Conservation (phyloP, 1,284 basidiomycete genomes). For the Malassezia psittaci region DNA sequence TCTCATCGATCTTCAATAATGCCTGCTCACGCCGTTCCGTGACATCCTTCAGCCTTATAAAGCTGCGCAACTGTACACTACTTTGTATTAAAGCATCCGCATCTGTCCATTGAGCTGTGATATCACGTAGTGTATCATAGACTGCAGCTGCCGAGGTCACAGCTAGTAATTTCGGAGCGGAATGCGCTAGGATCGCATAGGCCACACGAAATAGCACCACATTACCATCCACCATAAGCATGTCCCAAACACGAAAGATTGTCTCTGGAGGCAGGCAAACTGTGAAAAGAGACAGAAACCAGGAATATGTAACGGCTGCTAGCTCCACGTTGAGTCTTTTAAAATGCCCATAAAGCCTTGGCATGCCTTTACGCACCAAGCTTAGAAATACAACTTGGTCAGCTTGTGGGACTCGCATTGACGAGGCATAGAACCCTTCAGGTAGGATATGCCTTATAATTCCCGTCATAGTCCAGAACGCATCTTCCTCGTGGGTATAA, state of each 20-base stretch:
- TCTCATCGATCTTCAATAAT: neutral
- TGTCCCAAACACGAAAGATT: slow-evolving; percentile 56
- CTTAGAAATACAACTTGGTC: slow-evolving; percentile 84
- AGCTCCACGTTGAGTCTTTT: slow-evolving; percentile 73
- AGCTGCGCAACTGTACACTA: neutral
- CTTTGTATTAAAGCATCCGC: slow-evolving; percentile 67
- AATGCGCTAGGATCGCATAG: slow-evolving; percentile 69
- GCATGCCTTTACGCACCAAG: slow-evolving; percentile 67
- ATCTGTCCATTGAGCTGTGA: slow-evolving; percentile 83
- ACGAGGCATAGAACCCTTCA: slow-evolving; percentile 49
- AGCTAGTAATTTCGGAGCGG: slow-evolving; percentile 68
- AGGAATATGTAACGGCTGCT: slow-evolving; percentile 89
- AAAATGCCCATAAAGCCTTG: slow-evolving; percentile 67
- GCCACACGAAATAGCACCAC: slow-evolving; percentile 77
- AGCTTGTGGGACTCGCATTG: slow-evolving; percentile 65
- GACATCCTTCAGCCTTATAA: slow-evolving; percentile 3
- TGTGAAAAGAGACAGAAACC: slow-evolving; percentile 93
- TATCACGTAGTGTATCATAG: slow-evolving; percentile 70
- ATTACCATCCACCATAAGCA: slow-evolving; percentile 87
- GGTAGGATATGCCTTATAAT: slow-evolving; percentile 55
- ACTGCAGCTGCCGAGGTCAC: slow-evolving; percentile 74
- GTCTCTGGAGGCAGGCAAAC: slow-evolving; percentile 74
- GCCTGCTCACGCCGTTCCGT: slow-evolving; percentile 1
- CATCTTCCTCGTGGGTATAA: slow-evolving; percentile 86
- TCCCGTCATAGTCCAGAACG: slow-evolving; percentile 86